Evolutionary conservation across 768 basidiomycete species (phyloP).

Genomic region (Phylloporus scabripes): DNA sequence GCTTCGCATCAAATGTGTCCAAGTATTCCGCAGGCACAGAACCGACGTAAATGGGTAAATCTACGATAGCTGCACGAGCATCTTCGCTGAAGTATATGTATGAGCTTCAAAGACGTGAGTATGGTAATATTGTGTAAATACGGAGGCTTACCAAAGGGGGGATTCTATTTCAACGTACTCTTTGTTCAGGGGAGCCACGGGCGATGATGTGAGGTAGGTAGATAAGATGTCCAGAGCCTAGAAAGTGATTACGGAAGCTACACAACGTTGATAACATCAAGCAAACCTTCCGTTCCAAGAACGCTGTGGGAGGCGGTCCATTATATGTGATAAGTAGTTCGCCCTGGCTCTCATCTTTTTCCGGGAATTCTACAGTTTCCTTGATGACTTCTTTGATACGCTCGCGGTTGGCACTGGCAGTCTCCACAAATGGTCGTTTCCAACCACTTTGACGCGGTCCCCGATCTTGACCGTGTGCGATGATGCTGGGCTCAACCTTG

Average conservation of each 20-base stretch:
- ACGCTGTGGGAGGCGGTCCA: constrained; percentile 70
- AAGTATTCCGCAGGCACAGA: constrained; percentile 82
- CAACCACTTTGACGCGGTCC: constrained; percentile 74
- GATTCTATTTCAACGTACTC: constrained; percentile 89
- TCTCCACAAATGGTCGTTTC: constrained; percentile 94
- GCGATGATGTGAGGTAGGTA: constrained; percentile 84
- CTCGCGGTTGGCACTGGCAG: constrained; percentile 59
- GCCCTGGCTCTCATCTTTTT: constrained; percentile 93
- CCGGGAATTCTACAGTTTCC: constrained; percentile 85
- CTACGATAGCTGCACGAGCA: constrained; percentile 61
- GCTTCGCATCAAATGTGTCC: constrained; percentile 60
- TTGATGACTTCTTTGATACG: constrained; percentile 49
- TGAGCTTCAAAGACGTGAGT: constrained; percentile 44
- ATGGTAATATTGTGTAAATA: background rate
- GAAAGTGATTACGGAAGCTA: constrained; percentile 3
- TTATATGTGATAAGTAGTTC: constrained; percentile 74
- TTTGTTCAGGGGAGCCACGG: constrained; percentile 79
- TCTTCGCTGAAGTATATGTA: constrained; percentile 84
- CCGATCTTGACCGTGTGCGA: constrained; percentile 64
- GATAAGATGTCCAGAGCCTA: constrained; percentile 82
- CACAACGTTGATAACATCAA: background rate
- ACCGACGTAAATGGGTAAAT: constrained; percentile 72
- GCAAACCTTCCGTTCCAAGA: constrained; percentile 63
- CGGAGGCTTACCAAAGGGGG: constrained; percentile 66
- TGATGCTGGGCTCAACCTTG: constrained; percentile 76